Percentiles rank a stretch among this genome's conserved stretches.
These are phyloP conservation scores for Ceratocystis papillata DNA, from an alignment of 2,329 filamentous ascomycete genomes.

Conservation along the genomic window DNA sequence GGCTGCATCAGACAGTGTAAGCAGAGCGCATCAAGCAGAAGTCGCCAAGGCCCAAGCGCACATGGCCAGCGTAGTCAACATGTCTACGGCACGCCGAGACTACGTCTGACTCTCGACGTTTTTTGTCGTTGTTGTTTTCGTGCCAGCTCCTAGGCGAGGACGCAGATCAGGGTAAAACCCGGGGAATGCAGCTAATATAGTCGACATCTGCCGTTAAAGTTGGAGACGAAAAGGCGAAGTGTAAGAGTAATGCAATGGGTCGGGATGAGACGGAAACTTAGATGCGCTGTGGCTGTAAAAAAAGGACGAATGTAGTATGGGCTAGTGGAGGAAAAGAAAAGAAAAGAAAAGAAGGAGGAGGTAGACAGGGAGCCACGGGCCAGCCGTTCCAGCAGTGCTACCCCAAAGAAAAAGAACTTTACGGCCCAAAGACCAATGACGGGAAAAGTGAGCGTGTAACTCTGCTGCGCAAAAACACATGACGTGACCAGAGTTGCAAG, in stretches of 20 bases:
- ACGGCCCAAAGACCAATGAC: background rate
- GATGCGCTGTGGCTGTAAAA: background rate
- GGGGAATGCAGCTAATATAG: background rate
- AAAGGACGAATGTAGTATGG: background rate
- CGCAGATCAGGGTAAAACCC: background rate
- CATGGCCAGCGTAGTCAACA: too few species aligned
- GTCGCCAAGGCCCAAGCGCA: too few species aligned
- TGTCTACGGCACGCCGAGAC: too few species aligned
- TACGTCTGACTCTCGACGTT: background rate
- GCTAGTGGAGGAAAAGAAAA: background rate
- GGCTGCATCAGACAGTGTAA: too few species aligned
- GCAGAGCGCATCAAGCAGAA: too few species aligned
- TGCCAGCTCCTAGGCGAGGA: background rate
- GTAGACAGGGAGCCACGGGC: too few species aligned
- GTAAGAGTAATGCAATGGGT: background rate
- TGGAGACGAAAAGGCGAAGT: background rate
- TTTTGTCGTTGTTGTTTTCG: background rate
- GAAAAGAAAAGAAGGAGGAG: background rate
- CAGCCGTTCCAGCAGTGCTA: background rate
- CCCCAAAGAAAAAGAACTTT: background rate
- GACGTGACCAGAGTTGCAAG: background rate
- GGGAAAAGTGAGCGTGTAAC: background rate
- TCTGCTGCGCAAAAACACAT: background rate
- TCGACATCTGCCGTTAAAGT: conserved; percentile 2
- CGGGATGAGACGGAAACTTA: background rate